phyloP scores from a whole-genome alignment of 208 protist species.

The Trypanosoma melophagium region DNA sequence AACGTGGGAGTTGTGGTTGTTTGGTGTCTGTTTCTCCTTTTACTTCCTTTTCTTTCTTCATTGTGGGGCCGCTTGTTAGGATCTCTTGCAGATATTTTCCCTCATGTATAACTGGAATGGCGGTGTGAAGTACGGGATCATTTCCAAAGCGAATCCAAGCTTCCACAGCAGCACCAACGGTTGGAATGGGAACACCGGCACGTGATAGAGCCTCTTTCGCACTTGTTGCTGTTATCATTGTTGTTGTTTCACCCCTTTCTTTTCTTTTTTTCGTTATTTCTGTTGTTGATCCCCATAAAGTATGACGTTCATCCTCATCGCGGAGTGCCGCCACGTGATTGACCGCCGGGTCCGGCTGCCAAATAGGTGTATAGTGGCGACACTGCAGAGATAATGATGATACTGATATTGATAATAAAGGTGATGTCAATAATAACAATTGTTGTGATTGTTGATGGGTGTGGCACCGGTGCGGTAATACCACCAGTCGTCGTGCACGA shows the following conservation, averaged over 20 bases:
- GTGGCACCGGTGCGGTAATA: too few relatives aligned
- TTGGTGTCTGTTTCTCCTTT: neutral
- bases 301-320: constrained; percentile 51
- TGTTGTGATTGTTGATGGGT: too few relatives aligned
- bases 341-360: constrained; percentile 35
- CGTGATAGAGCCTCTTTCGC: too few relatives aligned
- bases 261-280: neutral
- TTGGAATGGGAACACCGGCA: constrained; percentile 33
- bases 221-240: neutral
- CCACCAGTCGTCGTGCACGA: neutral
- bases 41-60: constrained; percentile 1
- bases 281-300: constrained; percentile 48
- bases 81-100: neutral
- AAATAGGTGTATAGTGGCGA: constrained; percentile 82
- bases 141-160: constrained; percentile 88
- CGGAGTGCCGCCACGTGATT: constrained; percentile 52
- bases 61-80: neutral
- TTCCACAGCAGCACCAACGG: constrained; percentile 39
- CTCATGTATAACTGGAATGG: constrained; percentile 23
- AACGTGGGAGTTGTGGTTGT: constrained; percentile 3
- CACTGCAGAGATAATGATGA: constrained; percentile 1
- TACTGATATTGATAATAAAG: neutral
- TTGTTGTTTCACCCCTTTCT: neutral
- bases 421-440: too few relatives aligned
- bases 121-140: constrained; percentile 79